Evolutionary conservation across 306 rosid genomes (phyloP), one percentile per base, ranked within the genome.

Genomic region (Vachellia collinsii): DNA sequence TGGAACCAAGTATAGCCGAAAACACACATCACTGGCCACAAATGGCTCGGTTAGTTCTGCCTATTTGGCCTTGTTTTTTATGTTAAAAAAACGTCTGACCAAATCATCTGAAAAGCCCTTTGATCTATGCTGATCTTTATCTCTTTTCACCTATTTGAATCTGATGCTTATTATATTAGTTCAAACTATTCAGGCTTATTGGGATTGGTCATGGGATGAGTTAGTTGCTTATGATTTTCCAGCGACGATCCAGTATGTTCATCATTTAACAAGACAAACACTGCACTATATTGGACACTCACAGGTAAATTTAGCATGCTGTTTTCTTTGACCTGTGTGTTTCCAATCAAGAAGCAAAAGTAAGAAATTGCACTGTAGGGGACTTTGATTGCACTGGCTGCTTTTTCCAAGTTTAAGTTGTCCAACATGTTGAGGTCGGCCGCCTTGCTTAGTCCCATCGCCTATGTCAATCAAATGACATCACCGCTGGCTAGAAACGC

Each of bases 201-300:
- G 97, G 99, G 72, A 95, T 69, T 95, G 97, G 99, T 89, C 99
- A 71, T 95, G 99, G 99, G 98, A 95, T 93, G 98, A 93, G 86
- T 81, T 95, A 54, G 98, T 91, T 10, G 91, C 97, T 61, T 87
- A 89, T 83, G 99, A 95, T 86, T 91, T 95, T 74, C 95, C 99
- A 20, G 93, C 96, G 25, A 91, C 94, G 56, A 72, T 93, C 78
- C 83, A 87, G 77, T 88, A 95, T 85, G 98, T 95, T 75, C 88
- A 82, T 78, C 77, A 87, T 88, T 90, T 87, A 85, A 80, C 99
- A 42, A 88, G 94, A 70, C 93, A 95, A 83, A 95, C 86, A 66
- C 65, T 90, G 61, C 94, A 93, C 80, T 95, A 93, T 83, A 88
- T 95, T 82, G 99, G 99, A 70, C 99, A 95, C 79, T 95, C 99